Evolutionary conservation across 495 filamentous ascomycete species (phyloP).

Genomic region (Durotheca rogersii): DNA sequence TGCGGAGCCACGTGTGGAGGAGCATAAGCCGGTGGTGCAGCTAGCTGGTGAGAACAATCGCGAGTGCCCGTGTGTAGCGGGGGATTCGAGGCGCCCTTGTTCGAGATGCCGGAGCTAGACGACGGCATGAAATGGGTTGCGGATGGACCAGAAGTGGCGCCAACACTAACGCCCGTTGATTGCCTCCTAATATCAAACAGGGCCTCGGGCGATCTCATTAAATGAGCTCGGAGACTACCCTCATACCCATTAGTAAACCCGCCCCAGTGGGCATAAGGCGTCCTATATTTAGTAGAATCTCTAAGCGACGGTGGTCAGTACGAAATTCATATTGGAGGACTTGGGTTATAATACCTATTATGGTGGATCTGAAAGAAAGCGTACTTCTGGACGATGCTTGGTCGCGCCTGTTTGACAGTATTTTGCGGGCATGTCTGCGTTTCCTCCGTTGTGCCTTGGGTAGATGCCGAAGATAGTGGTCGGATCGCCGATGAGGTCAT

Average conservation of each 20-base stretch:
- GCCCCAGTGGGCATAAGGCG: conserved; percentile 52
- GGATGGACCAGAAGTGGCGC: conserved; percentile 4
- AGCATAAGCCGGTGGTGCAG: conserved; percentile 7
- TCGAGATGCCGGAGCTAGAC: too few species aligned
- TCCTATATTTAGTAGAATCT: conserved; percentile 50
- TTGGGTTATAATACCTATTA: conserved; percentile 38
- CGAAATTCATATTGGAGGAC: background rate
- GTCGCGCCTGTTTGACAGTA: conserved; percentile 17
- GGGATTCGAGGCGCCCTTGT: conserved; percentile 12
- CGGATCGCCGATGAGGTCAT: conserved; percentile 38
- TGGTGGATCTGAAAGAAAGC: conserved; percentile 54
- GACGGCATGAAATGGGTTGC: conserved; percentile 9
- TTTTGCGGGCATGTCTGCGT: conserved; percentile 11
- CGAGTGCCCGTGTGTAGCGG: background rate
- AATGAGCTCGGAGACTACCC: conserved; percentile 48
- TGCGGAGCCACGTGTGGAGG: conserved; percentile 6
- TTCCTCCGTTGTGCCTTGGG: conserved; percentile 29
- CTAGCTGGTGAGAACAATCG: conserved; percentile 9
- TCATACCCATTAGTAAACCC: conserved; percentile 60
- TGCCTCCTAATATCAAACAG: conserved; percentile 35
- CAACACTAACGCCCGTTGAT: conserved; percentile 18
- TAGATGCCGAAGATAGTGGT: conserved; percentile 28
- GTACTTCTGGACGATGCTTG: conserved; percentile 47
- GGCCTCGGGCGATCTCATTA: conserved; percentile 44
- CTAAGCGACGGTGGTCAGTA: conserved; percentile 34